Evolutionary conservation across 179 eudicot species (phyloP).

Genomic region (Corrigiola litoralis): DNA sequence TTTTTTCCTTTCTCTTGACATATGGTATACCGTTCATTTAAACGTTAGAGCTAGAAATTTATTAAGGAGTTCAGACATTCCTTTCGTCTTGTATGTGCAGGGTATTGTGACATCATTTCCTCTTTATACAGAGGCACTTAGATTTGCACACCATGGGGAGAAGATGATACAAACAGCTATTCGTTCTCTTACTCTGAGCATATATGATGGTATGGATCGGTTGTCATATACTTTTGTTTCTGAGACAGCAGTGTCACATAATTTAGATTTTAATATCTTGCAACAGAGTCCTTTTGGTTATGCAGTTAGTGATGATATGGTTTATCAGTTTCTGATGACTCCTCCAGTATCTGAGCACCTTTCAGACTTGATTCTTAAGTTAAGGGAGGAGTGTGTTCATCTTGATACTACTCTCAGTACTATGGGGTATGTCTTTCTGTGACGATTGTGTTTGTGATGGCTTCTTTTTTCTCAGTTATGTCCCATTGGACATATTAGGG

Average conservation of each 20-base stretch:
- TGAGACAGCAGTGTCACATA: neutral
- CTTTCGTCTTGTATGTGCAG: slow-evolving; percentile 23
- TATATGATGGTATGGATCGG: slow-evolving; percentile 33
- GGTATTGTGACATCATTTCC: slow-evolving; percentile 50
- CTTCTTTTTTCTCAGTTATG: neutral
- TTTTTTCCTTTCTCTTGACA: too few species aligned
- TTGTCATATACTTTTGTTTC: slow-evolving; percentile 5
- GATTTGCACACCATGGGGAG: slow-evolving; percentile 50
- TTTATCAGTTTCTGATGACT: slow-evolving; percentile 31
- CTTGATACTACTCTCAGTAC: slow-evolving; percentile 30
- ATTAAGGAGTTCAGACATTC: neutral
- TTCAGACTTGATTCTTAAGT: slow-evolving; percentile 33
- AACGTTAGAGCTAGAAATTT: too few species aligned
- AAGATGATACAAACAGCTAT: slow-evolving; percentile 53
- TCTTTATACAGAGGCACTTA: slow-evolving; percentile 47
- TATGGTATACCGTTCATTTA: too few species aligned
- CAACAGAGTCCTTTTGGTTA: slow-evolving; percentile 26
- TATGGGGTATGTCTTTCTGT: slow-evolving; percentile 23
- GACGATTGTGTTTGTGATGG: neutral
- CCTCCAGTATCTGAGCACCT: slow-evolving; percentile 39
- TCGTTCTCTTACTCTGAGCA: slow-evolving; percentile 38
- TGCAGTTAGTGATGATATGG: slow-evolving; percentile 54
- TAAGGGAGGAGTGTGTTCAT: slow-evolving; percentile 34
- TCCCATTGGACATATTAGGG: neutral
- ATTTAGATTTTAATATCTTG: slow-evolving; percentile 24